Evolutionary conservation across 2,329 filamentous ascomycete genomes (phyloP), one percentile per base, ranked within the genome.

Genomic region (Escovopsis sp.): DNA sequence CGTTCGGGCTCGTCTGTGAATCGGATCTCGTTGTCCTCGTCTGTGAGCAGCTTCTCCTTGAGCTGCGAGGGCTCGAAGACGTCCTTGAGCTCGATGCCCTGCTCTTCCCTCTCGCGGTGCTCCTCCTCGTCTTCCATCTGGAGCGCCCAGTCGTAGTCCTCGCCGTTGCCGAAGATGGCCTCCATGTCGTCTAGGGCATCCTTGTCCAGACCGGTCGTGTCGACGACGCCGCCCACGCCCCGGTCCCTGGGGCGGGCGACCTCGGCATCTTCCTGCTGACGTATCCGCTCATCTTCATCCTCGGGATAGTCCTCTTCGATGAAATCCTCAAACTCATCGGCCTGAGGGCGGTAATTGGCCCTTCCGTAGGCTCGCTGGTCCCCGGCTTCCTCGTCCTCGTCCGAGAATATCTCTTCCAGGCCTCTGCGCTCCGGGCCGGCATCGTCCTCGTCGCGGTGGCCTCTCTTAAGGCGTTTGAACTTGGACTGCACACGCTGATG

Each of bases 21-120:
- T 39, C 91, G 84, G 50, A 98, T 95, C 44, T 78, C 67, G 58
- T 96, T 94, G 59, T 98, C 91, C 48, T 88, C 87, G 44, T 96
- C 91, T 8, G 91, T 98, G 51, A 98, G 75, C 59, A 96, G 82
- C 63, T 86, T 89, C 63, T 98, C 91, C 43, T 82, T 80, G 33
- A 98, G 74, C 59, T 98, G 87, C 3, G 88, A 94, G 1, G 91
- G 91, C 62, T 98, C 91, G 54, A 98, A 98, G 39, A 98, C 89
- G 57, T 98, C 89, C 65, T 96, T 95, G 47, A 98, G 74, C 61
- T 95, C 86, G 35, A 96, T 76, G 36, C 81, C 80, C 53, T 88
- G 84, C 50, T 93, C 84, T 47, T 85, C 83, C 45, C 79, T 74
- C 49, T 83, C 72, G 43, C 82, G 78, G 38, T 84, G 79, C 49